Evolutionary conservation across 108 stramenopile genomes (phyloP).

Genomic region (Stephanodiscus minutulus): DNA sequence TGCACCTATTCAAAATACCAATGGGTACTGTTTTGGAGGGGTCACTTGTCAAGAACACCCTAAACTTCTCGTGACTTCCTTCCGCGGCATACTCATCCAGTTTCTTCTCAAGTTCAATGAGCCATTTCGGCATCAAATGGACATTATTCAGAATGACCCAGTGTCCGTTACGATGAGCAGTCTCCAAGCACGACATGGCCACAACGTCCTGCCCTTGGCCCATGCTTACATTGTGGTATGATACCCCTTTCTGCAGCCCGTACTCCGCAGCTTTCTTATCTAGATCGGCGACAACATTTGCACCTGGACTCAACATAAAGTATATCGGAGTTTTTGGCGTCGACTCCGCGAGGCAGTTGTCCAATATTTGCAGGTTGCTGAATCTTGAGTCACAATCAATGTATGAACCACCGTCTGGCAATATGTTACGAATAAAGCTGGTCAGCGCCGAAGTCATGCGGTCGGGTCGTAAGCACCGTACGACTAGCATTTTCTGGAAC

Average conservation of each 20-base stretch:
- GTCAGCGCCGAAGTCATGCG: slow-evolving; percentile 78
- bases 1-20: slow-evolving; percentile 88
- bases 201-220: slow-evolving; percentile 92
- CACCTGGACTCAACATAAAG: slow-evolving; percentile 91
- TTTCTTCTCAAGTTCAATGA: slow-evolving; percentile 87
- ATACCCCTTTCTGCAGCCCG: slow-evolving; percentile 79
- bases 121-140: slow-evolving; percentile 91
- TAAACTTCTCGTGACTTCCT: slow-evolving; percentile 84
- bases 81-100: slow-evolving; percentile 85
- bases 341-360: slow-evolving; percentile 71
- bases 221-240: slow-evolving; percentile 93
- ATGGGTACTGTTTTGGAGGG: slow-evolving; percentile 85
- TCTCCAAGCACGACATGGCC: slow-evolving; percentile 87
- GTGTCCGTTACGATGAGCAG: slow-evolving; percentile 87
- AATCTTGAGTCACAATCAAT: slow-evolving; percentile 89
- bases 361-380: slow-evolving; percentile 79
- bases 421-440: slow-evolving; percentile 69
- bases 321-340: slow-evolving; percentile 89
- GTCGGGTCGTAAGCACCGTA: slow-evolving; percentile 88
- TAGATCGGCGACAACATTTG: slow-evolving; percentile 89
- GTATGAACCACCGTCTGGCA: slow-evolving; percentile 79
- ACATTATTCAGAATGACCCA: slow-evolving; percentile 95
- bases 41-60: slow-evolving; percentile 87
- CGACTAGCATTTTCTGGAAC: slow-evolving; percentile 92
- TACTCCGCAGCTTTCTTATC: slow-evolving; percentile 82